A percentile compares a stretch with the other conserved stretches of the same genome.
Conservation (phyloP, 1,284 basidiomycete species). For the Lignosus rhinocerotis region DNA sequence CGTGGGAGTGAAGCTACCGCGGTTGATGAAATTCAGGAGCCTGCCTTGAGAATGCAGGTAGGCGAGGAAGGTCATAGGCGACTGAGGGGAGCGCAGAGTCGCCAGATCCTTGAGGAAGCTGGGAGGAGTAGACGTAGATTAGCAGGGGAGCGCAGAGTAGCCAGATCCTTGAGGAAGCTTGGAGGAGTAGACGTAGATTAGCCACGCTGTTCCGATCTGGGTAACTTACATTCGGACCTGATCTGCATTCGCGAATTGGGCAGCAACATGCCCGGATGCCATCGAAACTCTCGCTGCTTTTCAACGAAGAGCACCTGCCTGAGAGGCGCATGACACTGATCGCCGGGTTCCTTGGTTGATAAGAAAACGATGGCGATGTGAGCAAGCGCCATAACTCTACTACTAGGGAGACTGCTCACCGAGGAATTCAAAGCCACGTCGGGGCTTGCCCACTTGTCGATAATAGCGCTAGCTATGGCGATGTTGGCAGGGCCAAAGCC, state of each 20-base stretch:
- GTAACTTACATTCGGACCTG: constrained; percentile 36
- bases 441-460: constrained; percentile 36
- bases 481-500: constrained; percentile 63
- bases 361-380: constrained; percentile 2
- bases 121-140: constrained; percentile 8
- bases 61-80: constrained; percentile 56
- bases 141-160: constrained; percentile 53
- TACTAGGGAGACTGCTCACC: neutral
- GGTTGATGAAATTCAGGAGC: constrained; percentile 46
- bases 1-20: constrained; percentile 37
- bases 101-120: constrained; percentile 64
- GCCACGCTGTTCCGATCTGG: neutral
- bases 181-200: constrained; percentile 10
- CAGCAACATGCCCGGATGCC: constrained; percentile 63
- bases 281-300: constrained; percentile 47
- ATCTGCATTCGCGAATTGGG: constrained; percentile 62
- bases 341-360: neutral
- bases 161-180: constrained; percentile 62
- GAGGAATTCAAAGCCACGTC: neutral
- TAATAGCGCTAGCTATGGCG: constrained; percentile 55
- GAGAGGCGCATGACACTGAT: constrained; percentile 21
- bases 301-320: constrained; percentile 52
- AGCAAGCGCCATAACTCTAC: neutral
- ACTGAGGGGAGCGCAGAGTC: constrained; percentile 55
- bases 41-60: constrained; percentile 56